A percentile compares a stretch with the other conserved stretches of the same genome.
Conservation (phyloP, 306 rosid genomes). For the Astragalus membranaceus region DNA sequence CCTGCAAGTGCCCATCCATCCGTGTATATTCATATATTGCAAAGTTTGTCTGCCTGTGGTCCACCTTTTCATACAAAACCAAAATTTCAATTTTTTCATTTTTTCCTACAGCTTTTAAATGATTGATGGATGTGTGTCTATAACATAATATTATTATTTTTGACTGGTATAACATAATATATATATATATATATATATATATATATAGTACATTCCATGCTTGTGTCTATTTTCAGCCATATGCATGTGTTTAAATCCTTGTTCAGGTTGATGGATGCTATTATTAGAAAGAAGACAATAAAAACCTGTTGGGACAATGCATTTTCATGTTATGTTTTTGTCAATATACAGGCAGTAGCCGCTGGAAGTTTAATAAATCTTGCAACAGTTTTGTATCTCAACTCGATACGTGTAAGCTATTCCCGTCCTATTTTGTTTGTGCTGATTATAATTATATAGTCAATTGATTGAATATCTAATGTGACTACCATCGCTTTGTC, state of each 20-base stretch:
- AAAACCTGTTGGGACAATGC: slow-evolving; percentile 10
- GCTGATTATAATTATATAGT: neutral
- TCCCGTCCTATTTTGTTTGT: neutral
- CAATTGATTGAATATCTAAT: neutral
- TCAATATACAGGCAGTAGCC: slow-evolving; percentile 75
- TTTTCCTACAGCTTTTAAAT: neutral
- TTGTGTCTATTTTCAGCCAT: neutral
- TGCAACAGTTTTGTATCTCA: slow-evolving; percentile 76
- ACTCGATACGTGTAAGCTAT: slow-evolving; percentile 71
- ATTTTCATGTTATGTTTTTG: slow-evolving; percentile 19
- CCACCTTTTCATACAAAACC: neutral
- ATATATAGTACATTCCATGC: too few relatives aligned
- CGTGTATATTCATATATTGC: too few relatives aligned
- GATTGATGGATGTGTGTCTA: neutral
- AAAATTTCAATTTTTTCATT: neutral
- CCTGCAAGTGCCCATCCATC: too few relatives aligned
- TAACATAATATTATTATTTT: too few relatives aligned
- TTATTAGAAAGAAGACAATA: neutral
- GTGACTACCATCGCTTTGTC: slow-evolving; percentile 15
- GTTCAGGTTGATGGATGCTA: neutral
- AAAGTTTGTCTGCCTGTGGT: neutral
- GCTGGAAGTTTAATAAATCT: slow-evolving; percentile 96
- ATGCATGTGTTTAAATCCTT: neutral
- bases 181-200: too few relatives aligned
- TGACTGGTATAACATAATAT: too few relatives aligned